Base-by-base conservation (phyloP, 805 yeast species). In the Grigorovia jiainica region DNA sequence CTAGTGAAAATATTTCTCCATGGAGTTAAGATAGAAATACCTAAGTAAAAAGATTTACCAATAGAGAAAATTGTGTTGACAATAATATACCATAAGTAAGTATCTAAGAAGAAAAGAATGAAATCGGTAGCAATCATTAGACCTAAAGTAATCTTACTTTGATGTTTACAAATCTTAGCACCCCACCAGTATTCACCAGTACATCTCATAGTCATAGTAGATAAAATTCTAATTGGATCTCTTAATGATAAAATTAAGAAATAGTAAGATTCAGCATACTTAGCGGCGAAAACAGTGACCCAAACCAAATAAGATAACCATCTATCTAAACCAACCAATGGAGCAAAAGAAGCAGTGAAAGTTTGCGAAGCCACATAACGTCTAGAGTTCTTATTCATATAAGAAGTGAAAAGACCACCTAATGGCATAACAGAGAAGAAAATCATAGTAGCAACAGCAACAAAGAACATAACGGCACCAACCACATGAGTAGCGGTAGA, bases 1-100 rank as follows among this genome's bases (percentile, higher is more conserved):
- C 99, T 82, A 42, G 96, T 81, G 74, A 90, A 92, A 55, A 92
- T 89, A 65, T 94, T 92, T 78, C 97, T 86, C 99, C 99, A 92
- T 48, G 99, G 99, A 34, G 99, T 92, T 73, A 89, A 79, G 52
- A 92, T 90, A 36, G 99, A 92, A 57, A 92, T 89, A 82, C 99
- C 99, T 66, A 94, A 76, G 75, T 90, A 92, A 76, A 92, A 92
- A 13, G 98, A 92, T 64, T 95, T 86, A 55, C 95, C 97, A 58
- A 92, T 87, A 47, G 97, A 90, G 78, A 87, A 89, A 53, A 87
- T 76, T 67, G 95, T 83, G 77, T 90, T 92, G 65, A 84, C 81
- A 56, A 92, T 72, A 72, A 92, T 89, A 75, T 92, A 92, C 99
- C 99, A 92, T 82, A 92, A 76, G 66, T 87, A 92, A 47, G 98